Evolutionary conservation across 148 eudicot species (phyloP), one percentile per base, ranked within the genome.

Genomic region (Diospyros kaki): DNA sequence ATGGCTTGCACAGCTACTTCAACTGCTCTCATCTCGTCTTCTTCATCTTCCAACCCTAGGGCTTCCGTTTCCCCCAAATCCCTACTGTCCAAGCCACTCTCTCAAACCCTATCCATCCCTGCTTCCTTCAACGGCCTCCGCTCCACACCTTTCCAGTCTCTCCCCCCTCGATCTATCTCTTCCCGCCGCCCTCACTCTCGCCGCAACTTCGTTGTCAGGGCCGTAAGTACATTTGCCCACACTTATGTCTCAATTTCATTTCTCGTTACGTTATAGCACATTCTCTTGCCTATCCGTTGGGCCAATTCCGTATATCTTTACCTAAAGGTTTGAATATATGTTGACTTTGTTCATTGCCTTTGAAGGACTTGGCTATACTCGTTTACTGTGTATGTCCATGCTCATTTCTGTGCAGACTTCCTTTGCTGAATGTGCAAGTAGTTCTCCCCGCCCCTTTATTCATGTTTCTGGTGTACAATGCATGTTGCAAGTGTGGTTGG

Each of bases 1-100:
- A 90, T 86, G 91, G 91, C 94, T 38, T 83, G 76, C 78, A 52
- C 86, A 18, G 89, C 93, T 42, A 59, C 86, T 77, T 79, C 89
- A 17, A 71, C 84, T 2, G 75, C 93, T 2, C 75, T 90, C 14
- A 61, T 86, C 39, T 75, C 84, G 54, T 71, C 86, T 42, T 79
- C 92, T 9, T 72, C 86, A 11, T 74, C 78, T 54, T 67, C 88
- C 58, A 81, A 70, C 64, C 73, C 84, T 50, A 84, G 69, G 71
- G 83, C 84, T 10, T 62, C 39, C 70, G 68, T 74, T 58, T 75
- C 80, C 56, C 77, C 83, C 63, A 73, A 66, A 67, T 68, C 78
- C 39, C 39, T 64, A 48, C 1, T 78, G 50, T 51, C 81, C 59
- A 78, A 61, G 64, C 58, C 73, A n/a, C 53, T 64, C 59, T 73